These are phyloP conservation scores for Hygrocybe punicea DNA, from an alignment of 768 basidiomycete genomes.

Conservation along the genomic window DNA sequence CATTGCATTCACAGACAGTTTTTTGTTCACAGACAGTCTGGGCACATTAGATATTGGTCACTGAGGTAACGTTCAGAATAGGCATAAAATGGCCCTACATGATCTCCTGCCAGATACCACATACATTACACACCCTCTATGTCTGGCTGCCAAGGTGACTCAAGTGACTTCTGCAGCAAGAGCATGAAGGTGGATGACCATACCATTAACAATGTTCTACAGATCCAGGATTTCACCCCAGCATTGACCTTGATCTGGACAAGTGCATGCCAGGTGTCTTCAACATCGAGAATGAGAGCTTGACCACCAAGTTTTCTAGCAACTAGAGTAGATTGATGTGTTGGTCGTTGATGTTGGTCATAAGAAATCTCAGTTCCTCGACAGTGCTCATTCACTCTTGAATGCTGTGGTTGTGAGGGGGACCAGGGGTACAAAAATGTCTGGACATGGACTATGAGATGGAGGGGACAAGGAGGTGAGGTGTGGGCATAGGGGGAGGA, in stretches of 20 bases:
- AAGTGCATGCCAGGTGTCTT: conserved; percentile 90
- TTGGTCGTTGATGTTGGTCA: conserved; percentile 30
- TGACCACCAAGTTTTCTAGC: conserved; percentile 84
- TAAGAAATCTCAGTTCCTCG: conserved; percentile 63
- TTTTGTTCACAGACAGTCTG: conserved; percentile 94
- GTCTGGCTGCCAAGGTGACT: conserved; percentile 78
- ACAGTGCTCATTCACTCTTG: conserved; percentile 60
- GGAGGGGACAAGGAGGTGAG: too few species aligned
- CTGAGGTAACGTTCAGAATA: neutral
- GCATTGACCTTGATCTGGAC: conserved; percentile 87
- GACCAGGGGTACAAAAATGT: conserved; percentile 54
- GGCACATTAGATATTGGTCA: neutral
- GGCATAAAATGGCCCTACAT: conserved; percentile 56
- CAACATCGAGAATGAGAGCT: conserved; percentile 80
- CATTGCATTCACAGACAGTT: too few species aligned
- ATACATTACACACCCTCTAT: conserved; percentile 95
- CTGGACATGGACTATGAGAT: too few species aligned
- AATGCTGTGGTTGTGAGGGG: conserved; percentile 53
- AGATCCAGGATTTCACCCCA: conserved; percentile 86
- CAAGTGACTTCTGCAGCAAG: conserved; percentile 81
- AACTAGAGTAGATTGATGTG: too few species aligned
- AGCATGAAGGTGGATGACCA: conserved; percentile 56
- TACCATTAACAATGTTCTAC: conserved; percentile 61
- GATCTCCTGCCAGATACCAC: conserved; percentile 98
- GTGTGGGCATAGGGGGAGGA: too few species aligned